Evolutionary conservation across 441 rosid species (phyloP), one percentile per base, ranked within the genome.

Genomic region (Adansonia rubrostipa): DNA sequence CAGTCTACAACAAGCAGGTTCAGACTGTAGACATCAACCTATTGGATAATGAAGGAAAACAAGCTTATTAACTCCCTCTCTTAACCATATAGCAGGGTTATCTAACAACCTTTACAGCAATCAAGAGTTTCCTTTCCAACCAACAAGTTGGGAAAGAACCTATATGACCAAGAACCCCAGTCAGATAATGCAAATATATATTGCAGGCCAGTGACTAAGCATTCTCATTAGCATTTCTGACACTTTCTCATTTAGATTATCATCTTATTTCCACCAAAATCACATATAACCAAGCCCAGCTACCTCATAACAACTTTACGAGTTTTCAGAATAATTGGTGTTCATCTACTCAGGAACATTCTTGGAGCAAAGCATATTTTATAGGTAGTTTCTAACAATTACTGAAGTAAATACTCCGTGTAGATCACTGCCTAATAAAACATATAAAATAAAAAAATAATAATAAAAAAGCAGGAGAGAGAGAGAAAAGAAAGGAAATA

Each of bases 161-260:
- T 33, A 47, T 4, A 57, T 57, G n/a, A 71, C 44, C 61, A 24
- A 51, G 40, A 36, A 73, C 45, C 24, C 62, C 9, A 57, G n/a
- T 57, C 40, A 14, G 28, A 45, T 19, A 47, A 69, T 48, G 58
- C 58, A 69, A 66, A 17, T 66, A 0, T 42, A 20, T 67, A 67
- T 28, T 44, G 53, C 15, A 67, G 53, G 53, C 9, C 33, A 51
- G 53, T 9, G 65, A 47, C 71, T 71, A 51, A 51, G 51, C 20
- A 58, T 64, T 57, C 75, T 42, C 71, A 66, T 58, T 50, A 33
- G 9, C 57, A 40, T 66, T 73, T 56, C 6, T 58, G 47, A 69
- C n/a, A 48, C 40, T 66, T 76, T 13, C 65, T 76, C 20, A 71
- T 19, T 28, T 36, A 40, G 24, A 24, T 42, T 42, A 33, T 63